Conservation (phyloP, 108 stramenopile species). For the Schizochytrium sp. region DNA sequence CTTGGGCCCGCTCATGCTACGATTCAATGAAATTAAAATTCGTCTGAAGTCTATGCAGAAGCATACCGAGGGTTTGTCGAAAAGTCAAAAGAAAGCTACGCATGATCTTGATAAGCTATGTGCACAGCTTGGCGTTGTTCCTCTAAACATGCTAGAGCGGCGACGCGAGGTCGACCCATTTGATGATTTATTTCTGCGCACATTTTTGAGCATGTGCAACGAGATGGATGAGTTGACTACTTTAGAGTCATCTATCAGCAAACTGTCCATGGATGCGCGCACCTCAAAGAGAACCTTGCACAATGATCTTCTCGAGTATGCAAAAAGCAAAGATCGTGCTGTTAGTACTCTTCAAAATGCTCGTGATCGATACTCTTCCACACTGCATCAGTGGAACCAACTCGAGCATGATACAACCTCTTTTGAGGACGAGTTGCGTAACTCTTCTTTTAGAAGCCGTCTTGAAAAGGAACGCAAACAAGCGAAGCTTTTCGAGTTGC, state of each 20-base stretch:
- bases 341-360: background rate
- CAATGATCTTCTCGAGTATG: constrained; percentile 3
- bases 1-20: constrained; percentile 6
- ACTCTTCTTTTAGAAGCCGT: background rate
- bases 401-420: background rate
- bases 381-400: background rate
- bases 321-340: background rate
- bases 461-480: background rate
- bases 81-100: background rate
- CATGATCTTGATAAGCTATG: constrained; percentile 2
- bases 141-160: constrained; percentile 21
- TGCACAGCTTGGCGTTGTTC: background rate
- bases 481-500: constrained; percentile 41
- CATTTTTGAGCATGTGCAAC: background rate
- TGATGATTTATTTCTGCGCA: constrained; percentile 42
- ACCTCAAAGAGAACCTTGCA: background rate
- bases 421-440: background rate
- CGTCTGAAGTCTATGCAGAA: constrained; percentile 11
- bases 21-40: background rate
- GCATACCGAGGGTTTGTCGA: background rate
- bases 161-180: constrained; percentile 34
- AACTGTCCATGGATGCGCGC: constrained; percentile 22
- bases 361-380: background rate
- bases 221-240: constrained; percentile 20
- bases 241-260: background rate